Percentiles rank a stretch among this genome's conserved stretches.
Evolutionary conservation across 1,284 basidiomycete species (phyloP).

Genomic region (Rhodotorula sp.): DNA sequence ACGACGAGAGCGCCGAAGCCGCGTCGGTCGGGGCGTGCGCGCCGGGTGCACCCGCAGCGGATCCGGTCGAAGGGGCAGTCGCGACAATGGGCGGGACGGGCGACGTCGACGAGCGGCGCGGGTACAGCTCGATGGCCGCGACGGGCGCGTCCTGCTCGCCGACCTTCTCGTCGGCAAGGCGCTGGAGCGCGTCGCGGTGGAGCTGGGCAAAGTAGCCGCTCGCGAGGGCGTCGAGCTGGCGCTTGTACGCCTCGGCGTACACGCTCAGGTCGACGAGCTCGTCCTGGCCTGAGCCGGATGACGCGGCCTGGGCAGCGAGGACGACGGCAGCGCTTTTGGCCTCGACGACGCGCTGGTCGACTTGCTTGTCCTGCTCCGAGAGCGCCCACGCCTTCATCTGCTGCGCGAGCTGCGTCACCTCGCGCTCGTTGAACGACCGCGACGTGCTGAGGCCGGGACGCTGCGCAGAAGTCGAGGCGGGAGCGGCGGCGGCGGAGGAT

Average conservation of each 20-base stretch:
- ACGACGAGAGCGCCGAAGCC: constrained; percentile 3
- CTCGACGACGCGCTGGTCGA: constrained; percentile 35
- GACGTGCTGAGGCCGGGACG: constrained; percentile 7
- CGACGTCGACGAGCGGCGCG: background rate
- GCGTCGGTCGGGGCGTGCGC: background rate
- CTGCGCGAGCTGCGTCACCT: constrained; percentile 28
- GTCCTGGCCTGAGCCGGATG: constrained; percentile 14
- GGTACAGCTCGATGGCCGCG: no score
- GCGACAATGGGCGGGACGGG: background rate
- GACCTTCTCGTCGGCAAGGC: constrained; percentile 23
- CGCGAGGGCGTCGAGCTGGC: constrained; percentile 40
- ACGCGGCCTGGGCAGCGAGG: constrained; percentile 29
- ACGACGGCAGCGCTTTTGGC: constrained; percentile 33
- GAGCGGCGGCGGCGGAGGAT: background rate
- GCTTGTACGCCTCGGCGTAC: constrained; percentile 40
- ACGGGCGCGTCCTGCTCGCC: no score
- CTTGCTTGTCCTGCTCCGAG: constrained; percentile 33
- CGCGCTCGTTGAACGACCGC: constrained; percentile 21
- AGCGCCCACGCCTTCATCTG: constrained; percentile 40
- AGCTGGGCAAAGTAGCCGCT: constrained; percentile 42
- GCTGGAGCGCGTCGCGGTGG: constrained; percentile 39
- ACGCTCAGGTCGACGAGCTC: constrained; percentile 24
- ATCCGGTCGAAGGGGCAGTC: no score
- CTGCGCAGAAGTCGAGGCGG: background rate
- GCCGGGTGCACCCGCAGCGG: background rate